Evolutionary conservation across 352 stramenopile genomes (phyloP).

Genomic region (Globisporangium alternatum): DNA sequence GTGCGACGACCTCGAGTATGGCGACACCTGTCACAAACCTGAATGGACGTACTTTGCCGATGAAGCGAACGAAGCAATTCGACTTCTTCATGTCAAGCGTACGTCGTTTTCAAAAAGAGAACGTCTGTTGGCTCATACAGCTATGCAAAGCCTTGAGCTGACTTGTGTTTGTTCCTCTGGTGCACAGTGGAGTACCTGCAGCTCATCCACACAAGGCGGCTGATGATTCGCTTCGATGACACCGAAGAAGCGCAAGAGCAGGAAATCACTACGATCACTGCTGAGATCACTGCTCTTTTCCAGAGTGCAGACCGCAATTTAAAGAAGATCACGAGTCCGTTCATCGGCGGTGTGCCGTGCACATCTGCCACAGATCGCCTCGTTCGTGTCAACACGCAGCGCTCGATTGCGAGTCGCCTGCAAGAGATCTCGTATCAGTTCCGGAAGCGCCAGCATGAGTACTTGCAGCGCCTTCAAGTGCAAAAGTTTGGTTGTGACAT

Average conservation of each 20-base stretch:
- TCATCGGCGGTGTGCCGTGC: conserved; percentile 43
- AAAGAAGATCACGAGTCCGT: conserved; percentile 64
- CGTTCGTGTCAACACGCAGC: conserved; percentile 68
- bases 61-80: conserved; percentile 61
- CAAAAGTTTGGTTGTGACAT: conserved; percentile 73
- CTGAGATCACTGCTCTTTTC: conserved; percentile 65
- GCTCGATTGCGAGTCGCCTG: conserved; percentile 53
- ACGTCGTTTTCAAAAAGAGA: conserved; percentile 12
- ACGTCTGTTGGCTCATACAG: too few species aligned
- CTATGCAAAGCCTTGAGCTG: background rate
- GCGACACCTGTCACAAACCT: conserved; percentile 32
- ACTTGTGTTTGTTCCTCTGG: background rate
- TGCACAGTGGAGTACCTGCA: conserved; percentile 75
- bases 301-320: conserved; percentile 63
- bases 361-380: conserved; percentile 49
- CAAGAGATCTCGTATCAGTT: conserved; percentile 67
- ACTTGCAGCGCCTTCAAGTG: conserved; percentile 63
- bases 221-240: conserved; percentile 84
- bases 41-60: conserved; percentile 66
- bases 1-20: conserved; percentile 27
- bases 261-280: conserved; percentile 66
- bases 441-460: conserved; percentile 65
- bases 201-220: conserved; percentile 64
- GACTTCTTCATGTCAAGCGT: conserved; percentile 70
- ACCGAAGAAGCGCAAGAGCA: conserved; percentile 61